These are phyloP conservation scores for Dittrichia graveolens DNA, from an alignment of 129 eudicot species.

Conservation along the genomic window DNA sequence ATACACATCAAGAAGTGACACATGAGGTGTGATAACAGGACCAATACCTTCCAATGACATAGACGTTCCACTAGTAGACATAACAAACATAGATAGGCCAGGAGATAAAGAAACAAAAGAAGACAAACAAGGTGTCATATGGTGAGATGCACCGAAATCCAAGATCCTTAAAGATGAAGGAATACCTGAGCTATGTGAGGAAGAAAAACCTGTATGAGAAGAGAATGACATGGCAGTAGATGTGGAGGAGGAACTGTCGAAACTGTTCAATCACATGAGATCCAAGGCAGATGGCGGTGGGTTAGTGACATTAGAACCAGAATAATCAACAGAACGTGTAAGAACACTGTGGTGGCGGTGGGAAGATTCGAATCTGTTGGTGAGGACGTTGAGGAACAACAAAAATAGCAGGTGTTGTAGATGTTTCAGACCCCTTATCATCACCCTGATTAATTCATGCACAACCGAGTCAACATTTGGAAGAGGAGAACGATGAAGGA, in stretches of 20 bases:
- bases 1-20: constrained; percentile 1
- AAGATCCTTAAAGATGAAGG: background rate
- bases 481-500: background rate
- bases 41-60: constrained; percentile 23
- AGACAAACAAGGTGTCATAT: background rate
- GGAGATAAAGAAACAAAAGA: constrained; percentile 7
- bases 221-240: no score
- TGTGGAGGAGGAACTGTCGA: no score
- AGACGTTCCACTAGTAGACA: background rate
- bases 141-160: constrained; percentile 12
- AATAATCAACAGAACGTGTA: no score
- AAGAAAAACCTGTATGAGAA: no score
- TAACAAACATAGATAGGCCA: background rate
- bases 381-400: no score
- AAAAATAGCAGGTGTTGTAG: no score
- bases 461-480: background rate
- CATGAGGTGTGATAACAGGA: background rate
- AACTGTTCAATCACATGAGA: no score
- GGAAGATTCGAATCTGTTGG: no score
- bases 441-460: background rate
- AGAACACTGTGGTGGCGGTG: no score
- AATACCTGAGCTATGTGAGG: background rate
- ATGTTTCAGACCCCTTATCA: background rate
- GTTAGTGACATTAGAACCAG: no score
- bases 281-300: no score